Percentiles rank a stretch among this genome's conserved stretches.
Evolutionary conservation across 371 early-diverging fungal species (phyloP).

Genomic region (Smittium mucronatum): DNA sequence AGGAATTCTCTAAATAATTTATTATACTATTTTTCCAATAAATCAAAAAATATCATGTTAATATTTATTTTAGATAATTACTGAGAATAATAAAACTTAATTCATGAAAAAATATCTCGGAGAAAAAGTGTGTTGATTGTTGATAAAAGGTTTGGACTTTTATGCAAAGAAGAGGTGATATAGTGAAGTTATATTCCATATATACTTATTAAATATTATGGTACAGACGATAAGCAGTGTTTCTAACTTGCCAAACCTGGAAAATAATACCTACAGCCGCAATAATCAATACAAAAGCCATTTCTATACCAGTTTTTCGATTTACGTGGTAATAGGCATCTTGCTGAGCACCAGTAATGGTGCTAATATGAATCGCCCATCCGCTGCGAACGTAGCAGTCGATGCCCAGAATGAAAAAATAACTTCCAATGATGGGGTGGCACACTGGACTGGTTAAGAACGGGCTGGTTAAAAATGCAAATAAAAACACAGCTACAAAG

Average conservation of each 20-base stretch:
- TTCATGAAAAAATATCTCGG: too few relatives aligned
- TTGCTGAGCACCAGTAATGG: background rate
- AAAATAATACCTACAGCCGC: conserved; percentile 6
- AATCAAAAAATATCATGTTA: background rate
- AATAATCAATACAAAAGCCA: conserved; percentile 6
- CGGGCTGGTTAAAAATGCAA: background rate
- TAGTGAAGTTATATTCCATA: too few relatives aligned
- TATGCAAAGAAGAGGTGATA: too few relatives aligned
- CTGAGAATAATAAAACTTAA: too few relatives aligned
- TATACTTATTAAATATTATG: conserved; percentile 8
- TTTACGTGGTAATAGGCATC: conserved; percentile 11
- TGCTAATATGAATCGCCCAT: conserved; percentile 4
- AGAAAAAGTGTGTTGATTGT: too few relatives aligned
- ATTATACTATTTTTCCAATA: background rate
- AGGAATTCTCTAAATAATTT: conserved; percentile 31
- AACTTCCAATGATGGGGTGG: conserved; percentile 9
- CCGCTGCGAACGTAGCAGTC: conserved; percentile 13
- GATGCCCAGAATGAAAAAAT: conserved; percentile 10
- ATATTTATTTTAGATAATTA: background rate
- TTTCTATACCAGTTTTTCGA: conserved; percentile 5
- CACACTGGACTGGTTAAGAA: background rate
- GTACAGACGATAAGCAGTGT: conserved; percentile 4
- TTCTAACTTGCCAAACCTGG: conserved; percentile 7
- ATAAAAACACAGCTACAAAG: background rate
- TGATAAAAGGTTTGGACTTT: too few relatives aligned